Evolutionary conservation across 768 basidiomycete species (phyloP), one percentile per base, ranked within the genome.

Genomic region (Tricholoma matsutake): DNA sequence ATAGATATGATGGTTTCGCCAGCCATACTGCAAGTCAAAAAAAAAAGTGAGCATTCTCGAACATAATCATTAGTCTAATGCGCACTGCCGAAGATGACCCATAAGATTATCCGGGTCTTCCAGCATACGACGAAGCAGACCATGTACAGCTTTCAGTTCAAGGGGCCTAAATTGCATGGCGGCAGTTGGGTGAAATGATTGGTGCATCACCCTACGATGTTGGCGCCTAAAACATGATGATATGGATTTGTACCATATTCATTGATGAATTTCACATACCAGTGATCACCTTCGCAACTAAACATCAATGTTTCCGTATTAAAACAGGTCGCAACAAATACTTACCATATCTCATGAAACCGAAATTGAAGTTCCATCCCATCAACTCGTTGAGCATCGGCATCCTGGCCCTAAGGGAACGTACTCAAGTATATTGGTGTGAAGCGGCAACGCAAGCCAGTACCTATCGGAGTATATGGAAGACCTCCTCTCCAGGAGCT

Each of bases 1-100:
- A 51, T n/a, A 6, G 49, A 59, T 1, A 78, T 65, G 9, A 74
- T 72, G 0, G 72, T 67, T 9, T 68, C 71, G 13, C 73, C 67
- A 7, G 69, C 65, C 58, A 68, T 55, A 3, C 65, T 66, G 45
- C 34, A 49, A 8, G 14, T 16, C 11, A 1, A 0, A 9, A 25
- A 2, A 54, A 18, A 18, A 7, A 14, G 25, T 9, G 47, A 37
- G n/a, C 2, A 8, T 39, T 16, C 28, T 29, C 25, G 47, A n/a
- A 7, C 10, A 29, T 25, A 25, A 11, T 16, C n/a, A 20, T 1
- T 7, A 13, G 7, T 32, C 6, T 22, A 22, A 35, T 55, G 47
- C 67, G 8, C 20, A 67, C 65, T 66, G 57, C 31, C 64, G 41
- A 16, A 68, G 28, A 32, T 59, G 60, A 1, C 34, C 37, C 16